phyloP scores from a whole-genome alignment of 2,329 filamentous ascomycete species.

The Aspergillus sp. region DNA sequence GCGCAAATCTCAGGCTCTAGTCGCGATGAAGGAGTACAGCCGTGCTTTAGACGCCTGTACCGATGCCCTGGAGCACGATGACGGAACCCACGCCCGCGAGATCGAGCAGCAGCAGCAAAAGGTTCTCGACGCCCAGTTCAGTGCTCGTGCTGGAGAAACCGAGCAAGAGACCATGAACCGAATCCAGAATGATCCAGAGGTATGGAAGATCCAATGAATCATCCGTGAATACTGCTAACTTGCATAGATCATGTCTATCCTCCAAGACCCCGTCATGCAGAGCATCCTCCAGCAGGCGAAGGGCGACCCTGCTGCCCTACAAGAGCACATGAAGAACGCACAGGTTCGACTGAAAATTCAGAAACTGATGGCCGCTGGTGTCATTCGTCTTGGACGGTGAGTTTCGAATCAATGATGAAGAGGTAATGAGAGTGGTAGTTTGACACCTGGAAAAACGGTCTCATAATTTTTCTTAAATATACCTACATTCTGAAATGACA shows the following conservation, averaged over 20 bases:
- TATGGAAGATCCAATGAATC: slow-evolving; percentile 50
- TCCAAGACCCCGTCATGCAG: slow-evolving; percentile 97
- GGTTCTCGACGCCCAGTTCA: slow-evolving; percentile 86
- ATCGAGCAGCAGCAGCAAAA: slow-evolving; percentile 95
- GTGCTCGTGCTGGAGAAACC: slow-evolving; percentile 88
- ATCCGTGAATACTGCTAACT: slow-evolving; percentile 33
- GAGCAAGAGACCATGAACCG: slow-evolving; percentile 95
- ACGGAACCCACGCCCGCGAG: slow-evolving; percentile 81
- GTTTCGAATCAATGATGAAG: slow-evolving; percentile 1
- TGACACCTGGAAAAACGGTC: not conserved
- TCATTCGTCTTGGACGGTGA: slow-evolving; percentile 75
- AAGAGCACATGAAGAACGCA: slow-evolving; percentile 97
- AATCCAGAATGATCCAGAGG: slow-evolving; percentile 87
- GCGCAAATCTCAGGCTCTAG: slow-evolving; percentile 92
- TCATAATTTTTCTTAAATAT: not conserved
- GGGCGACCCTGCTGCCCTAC: slow-evolving; percentile 84
- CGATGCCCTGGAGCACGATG: slow-evolving; percentile 78
- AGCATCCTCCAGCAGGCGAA: slow-evolving; percentile 96
- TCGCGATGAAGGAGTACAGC: slow-evolving; percentile 98
- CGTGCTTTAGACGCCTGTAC: slow-evolving; percentile 89
- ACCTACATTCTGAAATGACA: slow-evolving; percentile 5
- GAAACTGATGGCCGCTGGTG: slow-evolving; percentile 90
- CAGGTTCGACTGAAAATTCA: slow-evolving; percentile 85
- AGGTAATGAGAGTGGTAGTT: not conserved
- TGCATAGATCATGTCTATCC: slow-evolving; percentile 77